phyloP scores from a whole-genome alignment of 2,329 filamentous ascomycete species.

The Fusarium pilosicola region DNA sequence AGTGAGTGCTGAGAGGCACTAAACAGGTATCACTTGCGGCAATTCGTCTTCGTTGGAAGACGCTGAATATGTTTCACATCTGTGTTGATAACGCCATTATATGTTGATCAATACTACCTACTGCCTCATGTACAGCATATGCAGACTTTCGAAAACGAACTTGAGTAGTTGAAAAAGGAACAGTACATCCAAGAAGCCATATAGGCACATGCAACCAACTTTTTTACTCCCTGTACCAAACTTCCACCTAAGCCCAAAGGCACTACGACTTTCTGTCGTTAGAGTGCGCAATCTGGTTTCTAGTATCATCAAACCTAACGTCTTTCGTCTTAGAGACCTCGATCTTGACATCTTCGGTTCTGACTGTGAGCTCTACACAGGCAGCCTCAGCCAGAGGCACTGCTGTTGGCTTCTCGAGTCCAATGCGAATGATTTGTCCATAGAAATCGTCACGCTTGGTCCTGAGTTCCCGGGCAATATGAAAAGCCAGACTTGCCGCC shows the following conservation, averaged over 20 bases:
- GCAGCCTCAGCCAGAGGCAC: constrained; percentile 78
- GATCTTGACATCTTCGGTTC: constrained; percentile 42
- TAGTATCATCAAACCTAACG: constrained; percentile 20
- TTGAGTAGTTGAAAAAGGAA: not conserved
- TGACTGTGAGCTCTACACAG: constrained; percentile 63
- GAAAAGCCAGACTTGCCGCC: constrained; percentile 58
- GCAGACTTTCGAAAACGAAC: not conserved
- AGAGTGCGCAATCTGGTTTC: constrained; percentile 9
- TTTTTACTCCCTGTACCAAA: not conserved
- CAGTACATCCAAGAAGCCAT: not conserved
- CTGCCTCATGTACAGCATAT: constrained; percentile 6
- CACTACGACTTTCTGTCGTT: constrained; percentile 4
- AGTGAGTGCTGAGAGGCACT: not conserved
- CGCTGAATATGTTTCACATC: not conserved
- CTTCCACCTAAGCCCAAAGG: not conserved
- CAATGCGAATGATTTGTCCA: constrained; percentile 66
- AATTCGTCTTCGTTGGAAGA: not conserved
- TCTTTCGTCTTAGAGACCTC: constrained; percentile 15
- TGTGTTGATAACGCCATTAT: not conserved
- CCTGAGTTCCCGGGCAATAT: constrained; percentile 58
- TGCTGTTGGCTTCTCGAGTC: constrained; percentile 77
- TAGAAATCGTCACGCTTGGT: constrained; percentile 30
- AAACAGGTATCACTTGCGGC: not conserved
- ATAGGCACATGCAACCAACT: not conserved
- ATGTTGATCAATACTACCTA: not conserved